Evolutionary conservation across 129 eudicot species (phyloP), one percentile per base, ranked within the genome.

Genomic region (Tagetes erecta): DNA sequence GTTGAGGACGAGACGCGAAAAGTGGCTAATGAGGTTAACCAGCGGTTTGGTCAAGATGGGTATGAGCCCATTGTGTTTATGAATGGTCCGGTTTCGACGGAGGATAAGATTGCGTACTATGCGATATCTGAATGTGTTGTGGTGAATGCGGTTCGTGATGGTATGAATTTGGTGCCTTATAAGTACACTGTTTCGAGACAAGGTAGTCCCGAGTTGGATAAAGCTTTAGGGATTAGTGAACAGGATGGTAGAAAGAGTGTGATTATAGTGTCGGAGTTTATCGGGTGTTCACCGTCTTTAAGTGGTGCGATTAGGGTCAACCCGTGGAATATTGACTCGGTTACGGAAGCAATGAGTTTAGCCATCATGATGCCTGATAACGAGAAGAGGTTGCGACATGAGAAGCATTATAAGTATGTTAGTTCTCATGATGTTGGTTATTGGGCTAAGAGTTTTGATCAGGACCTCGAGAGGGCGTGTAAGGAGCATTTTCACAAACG

Each of bases 81-180:
- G 1, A 63, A 88, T 46, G 93, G 89, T 1, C 91, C 93, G 0
- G 97, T 91, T 69, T 85, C 94, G 0, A 86, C 95, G 12, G 82
- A 73, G 47, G 97, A 91, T 41, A 94, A 94, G 79, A 88, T 85
- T 2, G 97, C 97, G 0, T 87, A 94, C 51, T 94, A 81, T 36
- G 82, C 94, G 5, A 85, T 94, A 59, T 76, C 97, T 0, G 97
- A 94, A 66, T 94, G 99, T 81, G 84, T 84, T 76, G 86, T 94
- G 57, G 92, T 94, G 75, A 91, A 94, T 86, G 89, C 96, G 13
- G 91, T 94, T 45, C 86, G 97, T 34, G 99, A 94, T 86, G 99
- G 99, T 30, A 86, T 94, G 99, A 94, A 94, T 83, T 82, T 94
- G 84, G 93, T 94, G 4, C 97, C 99, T 34, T 94, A 94, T 68